phyloP scores from a whole-genome alignment of 2,329 filamentous ascomycete genomes.

The Cytospora leucostoma region DNA sequence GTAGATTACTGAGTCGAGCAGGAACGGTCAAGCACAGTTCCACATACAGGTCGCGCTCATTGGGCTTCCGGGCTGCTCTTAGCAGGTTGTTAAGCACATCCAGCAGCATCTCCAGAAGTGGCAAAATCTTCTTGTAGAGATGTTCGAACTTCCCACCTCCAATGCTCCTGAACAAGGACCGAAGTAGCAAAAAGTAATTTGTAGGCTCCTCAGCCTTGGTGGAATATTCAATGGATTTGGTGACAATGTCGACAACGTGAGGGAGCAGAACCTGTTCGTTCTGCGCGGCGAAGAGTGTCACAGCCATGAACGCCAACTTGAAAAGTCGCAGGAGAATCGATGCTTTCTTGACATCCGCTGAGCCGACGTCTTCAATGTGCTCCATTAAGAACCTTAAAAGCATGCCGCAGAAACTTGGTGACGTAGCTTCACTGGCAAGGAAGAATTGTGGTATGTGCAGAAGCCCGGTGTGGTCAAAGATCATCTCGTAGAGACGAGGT shows the following conservation, averaged over 20 bases:
- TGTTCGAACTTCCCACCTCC: slow-evolving; percentile 97
- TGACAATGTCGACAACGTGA: slow-evolving; percentile 96
- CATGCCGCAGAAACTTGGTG: slow-evolving; percentile 97
- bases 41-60: slow-evolving; percentile 93
- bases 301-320: slow-evolving; percentile 98
- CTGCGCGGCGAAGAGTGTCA: slow-evolving; percentile 89
- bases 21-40: slow-evolving; percentile 96
- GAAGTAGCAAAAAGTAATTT: slow-evolving; percentile 94
- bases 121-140: slow-evolving; percentile 96
- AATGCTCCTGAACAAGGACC: slow-evolving; percentile 93
- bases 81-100: slow-evolving; percentile 96
- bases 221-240: slow-evolving; percentile 93
- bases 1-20: slow-evolving; percentile 86
- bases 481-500: slow-evolving; percentile 93
- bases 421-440: slow-evolving; percentile 96
- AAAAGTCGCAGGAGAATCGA: slow-evolving; percentile 92
- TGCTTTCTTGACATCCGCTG: slow-evolving; percentile 86
- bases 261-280: slow-evolving; percentile 96
- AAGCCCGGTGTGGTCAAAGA: slow-evolving; percentile 92
- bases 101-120: slow-evolving; percentile 92
- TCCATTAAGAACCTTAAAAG: slow-evolving; percentile 96
- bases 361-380: slow-evolving; percentile 91
- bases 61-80: slow-evolving; percentile 83
- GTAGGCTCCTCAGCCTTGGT: slow-evolving; percentile 96
- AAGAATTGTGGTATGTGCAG: slow-evolving; percentile 98